Base-by-base conservation (phyloP, 2,329 filamentous ascomycete species). In the Thielaviopsis musarum region DNA sequence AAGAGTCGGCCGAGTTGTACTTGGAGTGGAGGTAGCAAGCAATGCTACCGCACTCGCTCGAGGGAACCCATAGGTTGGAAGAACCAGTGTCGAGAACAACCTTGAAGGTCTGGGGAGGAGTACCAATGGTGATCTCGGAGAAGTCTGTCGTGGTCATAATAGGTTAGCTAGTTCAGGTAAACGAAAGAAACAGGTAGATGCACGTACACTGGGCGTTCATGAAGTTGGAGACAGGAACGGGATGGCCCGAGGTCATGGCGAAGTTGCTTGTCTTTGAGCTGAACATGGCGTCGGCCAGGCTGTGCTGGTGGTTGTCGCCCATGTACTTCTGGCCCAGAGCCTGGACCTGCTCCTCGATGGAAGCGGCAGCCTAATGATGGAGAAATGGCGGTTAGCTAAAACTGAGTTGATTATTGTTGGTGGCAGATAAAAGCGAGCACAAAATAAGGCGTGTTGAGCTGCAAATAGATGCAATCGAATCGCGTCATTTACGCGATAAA, bases 11-110 rank as follows among this genome's bases (percentile, higher is more conserved):
- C 61, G 90, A 93, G 74, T 97, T 90, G 77, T 97, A 98, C 77
- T 94, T 98, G 73, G 75, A 84, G 80, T 98, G 93, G 62, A 98
- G 83, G 75, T 91, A 98, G 82, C 93, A 98, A 65, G 93, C 94
- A 69, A 98, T 98, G 70, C 91, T 96, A 70, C 81, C 84, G 73
- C 94, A 98, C 69, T 89, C 79, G 60, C 82, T 78, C 24, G 91
- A 95, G 48, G 94, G 94, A 62, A 98, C 91, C 94, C 94, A 98
- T 64, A 98, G 82, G 79, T 98, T 98, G 72, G 93, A 97, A 80
- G 90, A 96, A 68, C 93, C 93, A 28, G 93, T 98, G 73, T 98
- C 93, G 64, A 98, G 85, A 64, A 98, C 87, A 66, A 98, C 94
- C 82, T 98, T 98, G 84, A 98, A 98, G 66, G 76, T 80, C 77